Base-by-base conservation (phyloP, 2,329 filamentous ascomycete species). In the Thielaviopsis euricoi region DNA sequence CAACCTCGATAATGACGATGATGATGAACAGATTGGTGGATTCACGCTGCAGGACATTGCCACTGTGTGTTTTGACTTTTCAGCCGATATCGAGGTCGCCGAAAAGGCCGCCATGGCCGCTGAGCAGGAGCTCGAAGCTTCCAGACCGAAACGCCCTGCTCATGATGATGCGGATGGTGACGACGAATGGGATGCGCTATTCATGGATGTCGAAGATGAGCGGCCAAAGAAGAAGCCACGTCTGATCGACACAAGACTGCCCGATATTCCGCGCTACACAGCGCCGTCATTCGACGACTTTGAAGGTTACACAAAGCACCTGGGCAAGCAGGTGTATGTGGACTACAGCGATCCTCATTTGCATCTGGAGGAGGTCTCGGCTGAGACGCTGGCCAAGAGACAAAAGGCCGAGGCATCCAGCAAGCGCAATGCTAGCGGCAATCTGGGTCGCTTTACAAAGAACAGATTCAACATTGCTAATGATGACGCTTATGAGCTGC, bases 401-500 rank as follows among this genome's bases (percentile, higher is more conserved):
- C 74, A 73, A 22, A 77, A 76, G 50, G 64, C 73, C 15, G 74
- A 79, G 59, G 71, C 74, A 55, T 82, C 82, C 62, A 76, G 80
- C 62, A 85, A 79, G 70, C 83, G 79, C 62, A 83, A 82, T 74
- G 81, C 79, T 7, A 85, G 81, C 58, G 81, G 83, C 17, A 85
- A 82, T 55, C 72, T 89, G 49, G 82, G 83, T 2, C 86, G 85
- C 57, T 83, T 87, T 58, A 78, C 95, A 40, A 81, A 81, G 43
- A 81, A 85, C 63, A 84, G 91, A 49, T 98, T 95, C 76, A 97
- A 97, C 67, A 87, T 94, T 60, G 95, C 90, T 29, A 97, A 97
- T 62, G 93, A 98, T 66, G 86, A 93, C 60, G 90, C 90, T 1
- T 98, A 98, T 68, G 90, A 97, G 66, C 82, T 89, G 61, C 79